Conservation (phyloP, 176 grass and related monocot genomes). For the Oryza australiensis region DNA sequence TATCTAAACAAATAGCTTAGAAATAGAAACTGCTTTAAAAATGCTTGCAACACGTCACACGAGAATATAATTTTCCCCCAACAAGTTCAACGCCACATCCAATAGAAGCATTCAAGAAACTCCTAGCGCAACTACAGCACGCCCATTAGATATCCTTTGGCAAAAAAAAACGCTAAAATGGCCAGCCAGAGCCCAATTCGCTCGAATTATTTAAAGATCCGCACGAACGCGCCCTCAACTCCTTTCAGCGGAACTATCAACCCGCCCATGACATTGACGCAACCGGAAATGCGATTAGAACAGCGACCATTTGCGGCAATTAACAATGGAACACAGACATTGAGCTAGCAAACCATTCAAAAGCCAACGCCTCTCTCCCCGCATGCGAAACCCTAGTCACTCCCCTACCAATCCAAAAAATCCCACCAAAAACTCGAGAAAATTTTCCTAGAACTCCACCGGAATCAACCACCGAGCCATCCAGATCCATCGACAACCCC, state of each 20-base stretch:
- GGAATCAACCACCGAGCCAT: neutral
- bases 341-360: neutral
- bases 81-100: conserved; percentile 5
- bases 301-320: conserved; percentile 1
- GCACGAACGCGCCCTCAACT: conserved; percentile 10
- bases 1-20: neutral
- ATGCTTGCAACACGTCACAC: neutral
- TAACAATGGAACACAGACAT: neutral
- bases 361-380: too few relatives aligned
- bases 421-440: neutral
- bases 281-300: neutral
- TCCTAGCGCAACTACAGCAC: neutral
- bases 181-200: conserved; percentile 4
- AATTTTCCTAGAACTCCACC: neutral
- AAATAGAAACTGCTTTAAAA: conserved; percentile 11
- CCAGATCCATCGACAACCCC: conserved; percentile 26
- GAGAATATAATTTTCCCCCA: neutral
- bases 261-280: neutral
- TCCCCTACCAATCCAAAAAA: neutral
- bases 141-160: conserved; percentile 18
- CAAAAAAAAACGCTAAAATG: neutral
- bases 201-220: conserved; percentile 32
- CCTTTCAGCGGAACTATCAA: neutral
- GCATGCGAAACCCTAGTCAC: conserved; percentile 40
- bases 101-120: neutral